These are phyloP conservation scores for Trichoderma harzianum DNA, from an alignment of 2,329 filamentous ascomycete genomes.

Conservation along the genomic window DNA sequence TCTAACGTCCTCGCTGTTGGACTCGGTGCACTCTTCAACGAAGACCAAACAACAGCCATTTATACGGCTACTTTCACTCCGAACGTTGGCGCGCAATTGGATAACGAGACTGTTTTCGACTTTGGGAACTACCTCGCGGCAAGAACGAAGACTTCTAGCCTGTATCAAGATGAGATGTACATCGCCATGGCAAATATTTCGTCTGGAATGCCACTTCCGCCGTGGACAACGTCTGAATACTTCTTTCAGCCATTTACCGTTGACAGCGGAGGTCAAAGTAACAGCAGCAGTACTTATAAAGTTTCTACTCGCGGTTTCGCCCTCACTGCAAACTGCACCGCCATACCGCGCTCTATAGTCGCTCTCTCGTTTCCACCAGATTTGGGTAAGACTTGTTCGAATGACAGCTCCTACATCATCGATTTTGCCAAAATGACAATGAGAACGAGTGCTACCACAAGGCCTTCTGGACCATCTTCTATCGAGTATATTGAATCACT, in stretches of 20 bases:
- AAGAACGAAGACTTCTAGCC: not conserved
- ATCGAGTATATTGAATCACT: not conserved
- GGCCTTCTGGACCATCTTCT: not conserved
- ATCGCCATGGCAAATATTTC: constrained; percentile 45
- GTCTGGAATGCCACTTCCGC: constrained; percentile 39
- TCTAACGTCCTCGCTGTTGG: constrained; percentile 53
- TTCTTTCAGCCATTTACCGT: not conserved
- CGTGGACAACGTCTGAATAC: constrained; percentile 44
- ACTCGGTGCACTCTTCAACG: constrained; percentile 49
- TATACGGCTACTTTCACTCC: constrained; percentile 21
- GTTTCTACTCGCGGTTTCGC: constrained; percentile 30
- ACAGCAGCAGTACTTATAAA: not conserved
- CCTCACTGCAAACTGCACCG: constrained; percentile 22
- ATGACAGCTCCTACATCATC: not conserved
- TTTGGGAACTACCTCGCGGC: not conserved
- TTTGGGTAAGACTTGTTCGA: not conserved
- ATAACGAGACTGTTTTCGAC: constrained; percentile 21
- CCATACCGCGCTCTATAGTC: not conserved
- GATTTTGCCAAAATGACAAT: not conserved
- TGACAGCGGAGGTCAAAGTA: not conserved
- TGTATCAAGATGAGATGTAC: constrained; percentile 31
- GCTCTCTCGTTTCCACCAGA: not conserved
- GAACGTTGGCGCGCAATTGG: constrained; percentile 19
- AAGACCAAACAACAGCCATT: constrained; percentile 21
- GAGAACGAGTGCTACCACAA: not conserved